These are phyloP conservation scores for Rhododendron kiyosumense DNA, from an alignment of 148 eudicot genomes.

Conservation along the genomic window DNA sequence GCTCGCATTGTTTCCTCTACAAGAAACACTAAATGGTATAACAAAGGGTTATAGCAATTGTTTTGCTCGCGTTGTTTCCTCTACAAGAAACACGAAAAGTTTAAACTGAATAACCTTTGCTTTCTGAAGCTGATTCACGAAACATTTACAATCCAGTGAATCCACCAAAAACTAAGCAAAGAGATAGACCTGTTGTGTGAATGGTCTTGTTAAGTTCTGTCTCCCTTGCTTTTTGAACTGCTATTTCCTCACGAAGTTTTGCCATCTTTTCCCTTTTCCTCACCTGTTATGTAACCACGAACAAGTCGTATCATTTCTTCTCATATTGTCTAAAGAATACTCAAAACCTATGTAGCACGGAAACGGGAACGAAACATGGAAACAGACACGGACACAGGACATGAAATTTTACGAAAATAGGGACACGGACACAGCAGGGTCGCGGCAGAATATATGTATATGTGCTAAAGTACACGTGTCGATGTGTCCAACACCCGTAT, in stretches of 20 bases:
- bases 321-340: not conserved
- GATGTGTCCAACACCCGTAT: too few relatives aligned
- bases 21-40: not conserved
- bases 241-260: slow-evolving; percentile 79
- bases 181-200: slow-evolving; percentile 62
- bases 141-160: not conserved
- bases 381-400: too few relatives aligned
- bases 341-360: not conserved
- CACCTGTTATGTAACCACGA: slow-evolving; percentile 40
- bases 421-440: too few relatives aligned
- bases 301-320: not conserved
- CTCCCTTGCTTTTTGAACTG: slow-evolving; percentile 92
- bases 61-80: slow-evolving; percentile 92
- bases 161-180: not conserved
- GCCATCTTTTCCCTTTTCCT: slow-evolving; percentile 91
- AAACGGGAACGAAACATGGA: not conserved
- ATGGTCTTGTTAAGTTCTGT: slow-evolving; percentile 82
- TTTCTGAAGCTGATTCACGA: not conserved
- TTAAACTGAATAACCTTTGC: slow-evolving; percentile 4
- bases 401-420: too few relatives aligned
- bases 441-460: too few relatives aligned
- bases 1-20: too few relatives aligned
- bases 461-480: too few relatives aligned
- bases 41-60: slow-evolving; percentile 37
- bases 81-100: slow-evolving; percentile 27